Evolutionary conservation across 1,284 basidiomycete genomes (phyloP).

Genomic region (Leccinum idahoense): DNA sequence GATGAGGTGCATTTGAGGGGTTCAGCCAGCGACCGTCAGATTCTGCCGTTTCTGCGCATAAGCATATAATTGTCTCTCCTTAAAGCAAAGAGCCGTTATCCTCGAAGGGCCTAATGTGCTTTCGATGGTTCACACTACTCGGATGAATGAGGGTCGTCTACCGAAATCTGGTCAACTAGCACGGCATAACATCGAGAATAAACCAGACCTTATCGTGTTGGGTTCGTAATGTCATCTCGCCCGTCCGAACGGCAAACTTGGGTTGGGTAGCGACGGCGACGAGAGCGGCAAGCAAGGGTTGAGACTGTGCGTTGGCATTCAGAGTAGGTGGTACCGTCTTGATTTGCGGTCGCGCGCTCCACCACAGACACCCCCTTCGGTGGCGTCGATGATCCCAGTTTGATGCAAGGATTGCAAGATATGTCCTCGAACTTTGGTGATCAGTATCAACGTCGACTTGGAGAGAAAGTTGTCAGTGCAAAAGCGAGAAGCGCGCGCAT

Average conservation of each 20-base stretch:
- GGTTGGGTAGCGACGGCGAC: slow-evolving; percentile 87
- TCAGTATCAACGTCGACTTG: slow-evolving; percentile 77
- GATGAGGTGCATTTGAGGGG: slow-evolving; percentile 69
- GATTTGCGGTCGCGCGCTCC: slow-evolving; percentile 25
- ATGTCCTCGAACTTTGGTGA: slow-evolving; percentile 82
- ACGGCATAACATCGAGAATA: slow-evolving; percentile 5
- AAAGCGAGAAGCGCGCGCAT: slow-evolving; percentile 68
- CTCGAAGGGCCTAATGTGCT: slow-evolving; percentile 44
- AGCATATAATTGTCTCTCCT: slow-evolving; percentile 78
- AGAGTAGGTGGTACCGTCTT: slow-evolving; percentile 60
- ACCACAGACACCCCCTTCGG: slow-evolving; percentile 51
- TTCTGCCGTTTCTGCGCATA: slow-evolving; percentile 86
- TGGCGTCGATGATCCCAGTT: slow-evolving; percentile 78
- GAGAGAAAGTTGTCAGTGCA: slow-evolving; percentile 85
- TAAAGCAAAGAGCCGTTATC: slow-evolving; percentile 33
- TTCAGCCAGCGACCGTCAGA: slow-evolving; percentile 44
- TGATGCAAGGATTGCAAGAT: slow-evolving; percentile 76
- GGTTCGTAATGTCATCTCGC: slow-evolving; percentile 73
- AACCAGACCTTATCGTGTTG: slow-evolving; percentile 77
- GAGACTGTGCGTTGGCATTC: slow-evolving; percentile 71
- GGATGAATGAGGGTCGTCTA: slow-evolving; percentile 77
- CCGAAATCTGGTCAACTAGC: slow-evolving; percentile 8
- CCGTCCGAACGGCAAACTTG: slow-evolving; percentile 87
- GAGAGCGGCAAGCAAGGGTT: slow-evolving; percentile 81
- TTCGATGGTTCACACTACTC: slow-evolving; percentile 82